Percentiles rank a stretch among this genome's conserved stretches.
These are phyloP conservation scores for Trametes maxima DNA, from an alignment of 768 basidiomycete species.

Conservation along the genomic window DNA sequence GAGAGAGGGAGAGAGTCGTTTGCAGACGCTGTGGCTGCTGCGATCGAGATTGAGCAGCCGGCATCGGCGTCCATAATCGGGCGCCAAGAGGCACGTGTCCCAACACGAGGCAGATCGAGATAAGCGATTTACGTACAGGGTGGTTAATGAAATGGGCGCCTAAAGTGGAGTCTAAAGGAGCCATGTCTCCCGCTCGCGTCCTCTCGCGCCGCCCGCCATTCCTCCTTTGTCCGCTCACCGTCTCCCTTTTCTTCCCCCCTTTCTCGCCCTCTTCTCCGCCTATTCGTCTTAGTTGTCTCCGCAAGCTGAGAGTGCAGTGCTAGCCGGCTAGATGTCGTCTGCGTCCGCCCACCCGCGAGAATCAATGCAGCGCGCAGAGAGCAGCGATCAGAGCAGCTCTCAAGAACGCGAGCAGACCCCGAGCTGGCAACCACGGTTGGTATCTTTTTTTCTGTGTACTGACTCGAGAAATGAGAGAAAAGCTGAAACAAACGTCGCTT, in stretches of 20 bases:
- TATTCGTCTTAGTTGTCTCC: too few relatives aligned
- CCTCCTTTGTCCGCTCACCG: constrained; percentile 1
- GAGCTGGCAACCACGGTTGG: constrained; percentile 20
- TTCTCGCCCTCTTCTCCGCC: neutral
- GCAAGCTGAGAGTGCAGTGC: too few relatives aligned
- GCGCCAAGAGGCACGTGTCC: constrained; percentile 5
- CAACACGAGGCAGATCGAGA: constrained; percentile 21
- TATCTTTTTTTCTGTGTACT: neutral
- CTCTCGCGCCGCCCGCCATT: constrained; percentile 1
- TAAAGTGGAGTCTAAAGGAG: constrained; percentile 4
- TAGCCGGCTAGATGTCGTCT: constrained; percentile 18
- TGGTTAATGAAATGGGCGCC: constrained; percentile 17
- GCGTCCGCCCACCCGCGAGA: constrained; percentile 8
- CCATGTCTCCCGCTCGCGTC: constrained; percentile 5
- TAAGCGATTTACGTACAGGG: constrained; percentile 13
- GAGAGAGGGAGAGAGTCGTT: neutral
- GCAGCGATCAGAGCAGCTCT: constrained; percentile 17
- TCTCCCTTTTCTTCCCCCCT: neutral
- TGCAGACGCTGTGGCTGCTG: neutral
- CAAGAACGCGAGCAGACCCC: constrained; percentile 16
- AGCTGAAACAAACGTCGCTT: neutral
- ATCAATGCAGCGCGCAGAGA: neutral
- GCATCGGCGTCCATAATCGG: neutral
- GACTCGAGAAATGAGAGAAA: too few relatives aligned
- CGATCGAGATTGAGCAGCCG: constrained; percentile 8